Evolutionary conservation across 805 yeast species (phyloP).

Genomic region (Yamadazyma nakazawae): DNA sequence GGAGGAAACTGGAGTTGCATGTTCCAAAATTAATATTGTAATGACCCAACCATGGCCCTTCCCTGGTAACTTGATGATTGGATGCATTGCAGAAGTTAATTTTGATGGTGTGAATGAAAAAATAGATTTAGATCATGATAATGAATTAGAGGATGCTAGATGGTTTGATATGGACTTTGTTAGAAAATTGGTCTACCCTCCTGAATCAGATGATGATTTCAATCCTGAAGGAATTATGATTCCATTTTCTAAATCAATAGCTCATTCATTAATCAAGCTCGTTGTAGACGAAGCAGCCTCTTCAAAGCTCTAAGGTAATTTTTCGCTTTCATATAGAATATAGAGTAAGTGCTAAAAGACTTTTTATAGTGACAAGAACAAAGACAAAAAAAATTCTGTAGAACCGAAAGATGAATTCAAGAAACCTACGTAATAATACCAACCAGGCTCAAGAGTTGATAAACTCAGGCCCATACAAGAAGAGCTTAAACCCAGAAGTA

Average conservation of each 20-base stretch:
- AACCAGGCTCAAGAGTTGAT: too few species aligned
- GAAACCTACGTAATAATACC: too few species aligned
- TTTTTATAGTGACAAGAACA: too few species aligned
- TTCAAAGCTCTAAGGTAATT: not conserved
- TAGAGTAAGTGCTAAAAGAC: too few species aligned
- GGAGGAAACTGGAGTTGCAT: conserved; percentile 90
- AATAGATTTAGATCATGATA: conserved; percentile 75
- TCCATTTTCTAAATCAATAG: conserved; percentile 45
- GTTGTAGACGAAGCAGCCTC: conserved; percentile 26
- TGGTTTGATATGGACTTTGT: conserved; percentile 72
- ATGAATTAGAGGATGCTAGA: conserved; percentile 79
- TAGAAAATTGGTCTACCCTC: conserved; percentile 31
- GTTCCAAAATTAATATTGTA: conserved; percentile 53
- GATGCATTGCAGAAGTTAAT: conserved; percentile 80
- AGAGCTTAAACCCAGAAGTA: too few species aligned
- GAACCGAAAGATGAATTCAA: too few species aligned
- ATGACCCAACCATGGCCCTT: conserved; percentile 97
- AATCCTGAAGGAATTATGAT: conserved; percentile 37
- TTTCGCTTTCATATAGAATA: not conserved
- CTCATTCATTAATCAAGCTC: conserved; percentile 41
- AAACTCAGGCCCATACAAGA: too few species aligned
- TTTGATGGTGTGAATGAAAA: conserved; percentile 61
- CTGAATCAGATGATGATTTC: conserved; percentile 19
- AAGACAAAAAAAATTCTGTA: too few species aligned
- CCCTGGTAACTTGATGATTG: conserved; percentile 91